Evolutionary conservation across 169 alveolate genomes (phyloP).

Genomic region (Plasmodium inui): DNA sequence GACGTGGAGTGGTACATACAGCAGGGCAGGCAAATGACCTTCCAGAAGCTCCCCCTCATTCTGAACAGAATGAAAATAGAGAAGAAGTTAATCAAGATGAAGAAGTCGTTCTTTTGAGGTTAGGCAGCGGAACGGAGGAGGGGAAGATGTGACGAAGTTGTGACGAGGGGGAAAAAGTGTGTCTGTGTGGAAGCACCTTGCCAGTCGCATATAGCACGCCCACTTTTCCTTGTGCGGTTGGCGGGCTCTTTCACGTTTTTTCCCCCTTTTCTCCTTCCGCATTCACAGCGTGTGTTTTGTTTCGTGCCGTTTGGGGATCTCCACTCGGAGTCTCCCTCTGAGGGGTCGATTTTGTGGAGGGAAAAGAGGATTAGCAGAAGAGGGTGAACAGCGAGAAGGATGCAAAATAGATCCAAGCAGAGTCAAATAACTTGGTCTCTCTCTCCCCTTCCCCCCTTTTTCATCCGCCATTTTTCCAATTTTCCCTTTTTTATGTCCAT

Average conservation of each 20-base stretch:
- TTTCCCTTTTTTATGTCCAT: background rate
- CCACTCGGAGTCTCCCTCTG: background rate
- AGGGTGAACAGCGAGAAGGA: background rate
- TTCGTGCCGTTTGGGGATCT: background rate
- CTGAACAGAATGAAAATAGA: conserved; percentile 74
- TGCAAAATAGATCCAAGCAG: background rate
- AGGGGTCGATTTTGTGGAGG: background rate
- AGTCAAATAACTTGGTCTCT: background rate
- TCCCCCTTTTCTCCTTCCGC: background rate
- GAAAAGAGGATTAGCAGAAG: background rate
- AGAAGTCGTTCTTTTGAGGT: conserved; percentile 40
- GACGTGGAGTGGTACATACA: conserved; percentile 79
- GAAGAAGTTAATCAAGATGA: conserved; percentile 53
- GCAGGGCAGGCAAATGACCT: conserved; percentile 74
- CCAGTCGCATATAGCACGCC: background rate
- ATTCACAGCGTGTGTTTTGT: background rate
- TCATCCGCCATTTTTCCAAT: background rate
- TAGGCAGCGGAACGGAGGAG: background rate
- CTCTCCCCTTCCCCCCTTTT: background rate
- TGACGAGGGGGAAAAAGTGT: background rate
- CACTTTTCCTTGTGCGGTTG: background rate
- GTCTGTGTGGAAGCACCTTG: background rate
- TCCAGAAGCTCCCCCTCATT: conserved; percentile 71
- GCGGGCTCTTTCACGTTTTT: background rate
- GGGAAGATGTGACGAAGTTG: background rate